Evolutionary conservation across 176 grass and related monocot genomes (phyloP), one percentile per base, ranked within the genome.

Genomic region (Elaeis guineensis): DNA sequence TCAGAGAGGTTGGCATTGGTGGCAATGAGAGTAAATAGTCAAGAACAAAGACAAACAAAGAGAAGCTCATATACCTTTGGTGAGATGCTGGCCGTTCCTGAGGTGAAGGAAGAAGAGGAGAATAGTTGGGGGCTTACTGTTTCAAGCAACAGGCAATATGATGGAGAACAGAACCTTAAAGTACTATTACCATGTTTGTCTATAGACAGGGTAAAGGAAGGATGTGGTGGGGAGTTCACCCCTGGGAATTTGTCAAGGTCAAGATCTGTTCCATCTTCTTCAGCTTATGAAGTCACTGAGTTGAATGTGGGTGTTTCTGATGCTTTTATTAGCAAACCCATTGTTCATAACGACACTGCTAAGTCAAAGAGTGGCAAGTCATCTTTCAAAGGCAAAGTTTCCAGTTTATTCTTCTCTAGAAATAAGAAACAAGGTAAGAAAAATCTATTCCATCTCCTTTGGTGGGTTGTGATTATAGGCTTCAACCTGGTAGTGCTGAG

Each of bases 1-100:
- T 77, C 83, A 50, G 93, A 92, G 56, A 92, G 93, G 64, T 98
- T 67, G 87, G 78, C 88, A 52, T 74, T 83, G 69, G 81, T 91
- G 35, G 77, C 86, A 52, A 82, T 78, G 19, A 79, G 21, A 61
- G 77, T 70, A 9, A 51, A 59, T 61, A 49, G 59, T 2, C 78
- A 81, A 65, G 81, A 92, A 66, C 69, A 85, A 81, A 85, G 20
- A n/a, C 66, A 71, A 67, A 70, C 63, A 66, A 55, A 52, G 30
- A 85, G 70, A 70, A 84, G 55, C 54, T 61, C 35, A 7, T 86
- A 81, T 65, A 98, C 87, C 29, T 81, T 98, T 20, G 88, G 87
- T 35, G 87, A 98, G 64, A 89, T 98, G 78, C 84, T 98, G 35
- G 80, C 93, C 19, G 86, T 92, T 64, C 79, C 79, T 2, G 77